These are phyloP conservation scores for Lagenidium sp. DNA, from an alignment of 352 stramenopile genomes.

Conservation along the genomic window DNA sequence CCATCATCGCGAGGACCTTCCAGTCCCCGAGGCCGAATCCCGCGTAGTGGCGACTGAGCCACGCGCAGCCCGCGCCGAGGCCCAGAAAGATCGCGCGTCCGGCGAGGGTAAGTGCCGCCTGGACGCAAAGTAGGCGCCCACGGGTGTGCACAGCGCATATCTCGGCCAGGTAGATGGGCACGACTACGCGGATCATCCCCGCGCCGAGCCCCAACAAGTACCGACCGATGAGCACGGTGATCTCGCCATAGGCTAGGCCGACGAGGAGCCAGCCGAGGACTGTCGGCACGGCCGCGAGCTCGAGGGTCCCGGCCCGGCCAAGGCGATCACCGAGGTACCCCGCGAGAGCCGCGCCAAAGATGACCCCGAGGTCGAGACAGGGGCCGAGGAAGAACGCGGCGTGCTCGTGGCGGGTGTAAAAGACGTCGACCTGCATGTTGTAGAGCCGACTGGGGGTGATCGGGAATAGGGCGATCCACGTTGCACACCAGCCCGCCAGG, in stretches of 20 bases:
- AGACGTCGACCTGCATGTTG: slow-evolving; percentile 82
- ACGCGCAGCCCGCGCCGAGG: slow-evolving; percentile 48
- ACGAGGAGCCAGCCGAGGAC: slow-evolving; percentile 68
- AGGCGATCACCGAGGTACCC: slow-evolving; percentile 57
- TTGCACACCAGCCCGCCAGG: slow-evolving; percentile 27
- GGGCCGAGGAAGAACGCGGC: slow-evolving; percentile 60
- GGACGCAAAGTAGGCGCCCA: slow-evolving; percentile 41
- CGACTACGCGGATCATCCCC: slow-evolving; percentile 52
- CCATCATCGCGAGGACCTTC: slow-evolving; percentile 51
- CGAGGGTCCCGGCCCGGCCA: slow-evolving; percentile 56
- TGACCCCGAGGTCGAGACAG: slow-evolving; percentile 49
- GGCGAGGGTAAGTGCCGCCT: slow-evolving; percentile 24
- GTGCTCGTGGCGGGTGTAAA: slow-evolving; percentile 58
- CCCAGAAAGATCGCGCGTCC: slow-evolving; percentile 40
- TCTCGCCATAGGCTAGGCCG: slow-evolving; percentile 48
- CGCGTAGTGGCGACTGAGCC: slow-evolving; percentile 52
- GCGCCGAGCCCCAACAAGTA: slow-evolving; percentile 49
- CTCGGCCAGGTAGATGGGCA: slow-evolving; percentile 65
- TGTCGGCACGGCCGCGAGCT: slow-evolving; percentile 63
- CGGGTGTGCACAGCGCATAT: slow-evolving; percentile 46
- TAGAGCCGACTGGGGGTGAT: slow-evolving; percentile 61
- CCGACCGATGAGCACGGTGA: slow-evolving; percentile 51
- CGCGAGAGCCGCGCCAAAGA: slow-evolving; percentile 44
- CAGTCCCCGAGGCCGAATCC: slow-evolving; percentile 80
- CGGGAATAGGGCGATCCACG: slow-evolving; percentile 63